These are phyloP conservation scores for Fraxinus ornus DNA, from an alignment of 305 asterid genomes.

Conservation along the genomic window DNA sequence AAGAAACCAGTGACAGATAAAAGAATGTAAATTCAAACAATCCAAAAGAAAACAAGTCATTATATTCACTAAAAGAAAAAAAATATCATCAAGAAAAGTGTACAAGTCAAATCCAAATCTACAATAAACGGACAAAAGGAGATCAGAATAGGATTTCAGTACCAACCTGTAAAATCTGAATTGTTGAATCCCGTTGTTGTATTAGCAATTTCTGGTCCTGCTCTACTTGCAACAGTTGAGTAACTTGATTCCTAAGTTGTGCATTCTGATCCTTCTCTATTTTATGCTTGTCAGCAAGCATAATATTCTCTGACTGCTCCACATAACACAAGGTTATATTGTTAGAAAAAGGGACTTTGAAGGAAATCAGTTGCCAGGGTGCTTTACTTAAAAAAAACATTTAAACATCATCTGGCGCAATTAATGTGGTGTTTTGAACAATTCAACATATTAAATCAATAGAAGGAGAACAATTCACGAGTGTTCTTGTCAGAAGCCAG, in stretches of 20 bases:
- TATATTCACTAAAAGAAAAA: slow-evolving; percentile 10
- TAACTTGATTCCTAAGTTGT: slow-evolving; percentile 70
- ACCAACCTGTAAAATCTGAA: slow-evolving; percentile 83
- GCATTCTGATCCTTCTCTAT: slow-evolving; percentile 90
- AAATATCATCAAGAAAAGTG: not conserved
- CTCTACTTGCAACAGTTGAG: slow-evolving; percentile 74
- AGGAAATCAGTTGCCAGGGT: slow-evolving; percentile 10
- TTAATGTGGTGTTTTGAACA: not conserved
- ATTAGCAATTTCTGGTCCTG: slow-evolving; percentile 78
- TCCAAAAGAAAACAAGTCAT: not conserved
- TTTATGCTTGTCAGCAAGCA: slow-evolving; percentile 69
- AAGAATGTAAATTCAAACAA: not conserved
- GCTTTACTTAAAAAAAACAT: slow-evolving; percentile 4
- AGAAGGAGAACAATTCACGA: slow-evolving; percentile 9
- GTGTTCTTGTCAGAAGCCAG: slow-evolving; percentile 14
- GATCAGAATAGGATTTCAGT: slow-evolving; percentile 12
- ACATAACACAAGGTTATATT: slow-evolving; percentile 24
- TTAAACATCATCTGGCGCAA: slow-evolving; percentile 6
- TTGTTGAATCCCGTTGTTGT: slow-evolving; percentile 72
- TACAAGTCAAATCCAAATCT: not conserved
- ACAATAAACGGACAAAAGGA: slow-evolving; percentile 8
- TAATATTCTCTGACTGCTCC: slow-evolving; percentile 76
- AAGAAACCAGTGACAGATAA: not conserved
- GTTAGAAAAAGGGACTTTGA: slow-evolving; percentile 24
- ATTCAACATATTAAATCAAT: not conserved